These are phyloP conservation scores for Thamnidium elegans DNA, from an alignment of 192 early-diverging fungal species.

Conservation along the genomic window DNA sequence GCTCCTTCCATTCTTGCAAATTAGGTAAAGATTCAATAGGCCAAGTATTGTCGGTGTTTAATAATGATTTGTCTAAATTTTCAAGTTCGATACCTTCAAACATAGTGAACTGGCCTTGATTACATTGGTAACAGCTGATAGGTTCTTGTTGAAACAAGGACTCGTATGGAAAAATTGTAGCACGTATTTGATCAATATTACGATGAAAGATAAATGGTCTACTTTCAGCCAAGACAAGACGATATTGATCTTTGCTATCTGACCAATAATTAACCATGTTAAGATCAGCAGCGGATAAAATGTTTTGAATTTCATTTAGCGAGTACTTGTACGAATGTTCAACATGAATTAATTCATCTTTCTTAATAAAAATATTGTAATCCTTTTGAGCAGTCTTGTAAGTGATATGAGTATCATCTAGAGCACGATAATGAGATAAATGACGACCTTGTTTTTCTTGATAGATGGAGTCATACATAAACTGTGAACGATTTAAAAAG, in stretches of 20 bases:
- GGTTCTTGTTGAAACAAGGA: neutral
- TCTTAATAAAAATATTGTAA: slow-evolving; percentile 40
- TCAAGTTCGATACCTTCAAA: neutral
- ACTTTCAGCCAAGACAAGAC: slow-evolving; percentile 56
- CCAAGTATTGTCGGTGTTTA: neutral
- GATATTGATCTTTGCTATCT: slow-evolving; percentile 52
- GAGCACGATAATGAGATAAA: slow-evolving; percentile 71
- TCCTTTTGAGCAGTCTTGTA: slow-evolving; percentile 35
- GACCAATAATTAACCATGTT: slow-evolving; percentile 48
- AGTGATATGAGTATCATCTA: slow-evolving; percentile 44
- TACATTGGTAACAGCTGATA: neutral
- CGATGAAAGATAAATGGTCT: slow-evolving; percentile 46
- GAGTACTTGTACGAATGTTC: slow-evolving; percentile 90
- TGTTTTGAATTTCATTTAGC: slow-evolving; percentile 44
- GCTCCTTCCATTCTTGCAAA: slow-evolving; percentile 66
- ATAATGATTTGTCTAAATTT: neutral
- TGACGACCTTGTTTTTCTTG: slow-evolving; percentile 73
- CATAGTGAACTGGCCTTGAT: neutral
- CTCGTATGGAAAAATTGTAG: neutral
- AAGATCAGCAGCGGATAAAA: slow-evolving; percentile 50
- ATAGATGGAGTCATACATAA: slow-evolving; percentile 74
- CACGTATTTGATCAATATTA: neutral
- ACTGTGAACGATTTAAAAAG: slow-evolving; percentile 62
- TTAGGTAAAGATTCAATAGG: slow-evolving; percentile 46
- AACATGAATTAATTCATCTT: slow-evolving; percentile 83